Percentiles rank a stretch among this genome's conserved stretches.
Conservation (phyloP, 257 asterid genomes). For the Datura wrightii region DNA sequence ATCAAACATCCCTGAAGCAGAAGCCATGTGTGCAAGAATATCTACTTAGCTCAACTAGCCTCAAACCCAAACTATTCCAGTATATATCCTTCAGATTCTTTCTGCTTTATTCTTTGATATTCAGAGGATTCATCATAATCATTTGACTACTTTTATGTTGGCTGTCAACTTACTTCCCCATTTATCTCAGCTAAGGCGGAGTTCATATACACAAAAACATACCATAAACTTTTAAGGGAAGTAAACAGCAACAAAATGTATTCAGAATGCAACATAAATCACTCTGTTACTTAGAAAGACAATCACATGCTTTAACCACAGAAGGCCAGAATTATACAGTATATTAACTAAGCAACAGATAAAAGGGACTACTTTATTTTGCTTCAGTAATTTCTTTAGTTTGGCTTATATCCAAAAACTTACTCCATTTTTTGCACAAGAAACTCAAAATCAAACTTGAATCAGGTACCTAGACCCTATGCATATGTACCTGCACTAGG, state of each 20-base stretch:
- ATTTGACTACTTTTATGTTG: background rate
- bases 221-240: background rate
- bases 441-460: too few relatives aligned
- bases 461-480: too few relatives aligned
- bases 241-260: background rate
- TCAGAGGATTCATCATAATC: background rate
- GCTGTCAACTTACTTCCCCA: background rate
- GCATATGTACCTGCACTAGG: too few relatives aligned
- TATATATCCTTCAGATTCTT: background rate
- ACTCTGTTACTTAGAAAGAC: background rate
- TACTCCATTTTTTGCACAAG: background rate
- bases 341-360: background rate
- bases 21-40: background rate
- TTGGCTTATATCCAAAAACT: background rate
- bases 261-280: background rate
- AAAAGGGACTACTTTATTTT: background rate
- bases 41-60: background rate
- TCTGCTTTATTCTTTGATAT: background rate
- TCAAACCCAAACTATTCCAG: background rate
- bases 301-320: background rate
- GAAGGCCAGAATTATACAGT: background rate
- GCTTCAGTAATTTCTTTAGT: background rate
- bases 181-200: background rate
- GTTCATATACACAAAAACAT: background rate
- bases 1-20: background rate